phyloP scores from a whole-genome alignment of 331 rosid species.

The Prunus yedoensis region DNA sequence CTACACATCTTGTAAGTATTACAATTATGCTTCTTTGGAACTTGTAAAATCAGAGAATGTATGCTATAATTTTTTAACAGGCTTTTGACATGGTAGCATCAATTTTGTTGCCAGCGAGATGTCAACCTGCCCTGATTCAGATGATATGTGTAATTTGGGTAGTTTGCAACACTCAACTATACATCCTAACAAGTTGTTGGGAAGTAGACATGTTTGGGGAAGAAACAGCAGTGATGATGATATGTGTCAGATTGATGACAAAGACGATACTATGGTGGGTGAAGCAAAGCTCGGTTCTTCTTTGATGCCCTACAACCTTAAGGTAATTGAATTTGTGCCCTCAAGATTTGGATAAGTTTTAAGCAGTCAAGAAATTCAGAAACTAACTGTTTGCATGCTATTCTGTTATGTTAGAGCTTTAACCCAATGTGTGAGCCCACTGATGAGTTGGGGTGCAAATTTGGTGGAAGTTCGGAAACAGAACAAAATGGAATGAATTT shows the following conservation, averaged over 20 bases:
- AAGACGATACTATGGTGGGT: slow-evolving; percentile 43
- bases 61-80: slow-evolving; percentile 15
- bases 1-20: slow-evolving; percentile 51
- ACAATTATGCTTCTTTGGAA: slow-evolving; percentile 7
- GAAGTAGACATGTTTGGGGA: slow-evolving; percentile 52
- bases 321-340: slow-evolving; percentile 46
- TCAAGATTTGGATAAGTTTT: slow-evolving; percentile 15
- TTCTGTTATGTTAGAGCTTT: slow-evolving; percentile 57
- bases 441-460: slow-evolving; percentile 72
- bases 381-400: slow-evolving; percentile 10
- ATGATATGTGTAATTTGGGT: slow-evolving; percentile 53
- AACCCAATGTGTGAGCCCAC: slow-evolving; percentile 91
- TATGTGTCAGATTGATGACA: slow-evolving; percentile 81
- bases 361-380: slow-evolving; percentile 13
- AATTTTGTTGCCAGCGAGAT: slow-evolving; percentile 42
- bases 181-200: slow-evolving; percentile 39
- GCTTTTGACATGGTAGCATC: slow-evolving; percentile 14
- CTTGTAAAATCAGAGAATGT: slow-evolving; percentile 21
- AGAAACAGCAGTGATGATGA: slow-evolving; percentile 59
- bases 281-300: slow-evolving; percentile 49
- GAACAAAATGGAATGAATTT: slow-evolving; percentile 41
- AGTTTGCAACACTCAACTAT: slow-evolving; percentile 51
- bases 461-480: slow-evolving; percentile 52
- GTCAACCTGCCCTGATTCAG: slow-evolving; percentile 30
- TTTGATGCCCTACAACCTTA: slow-evolving; percentile 45